Base-by-base conservation (phyloP, 768 basidiomycete species). In the Boletus eberwhitei region DNA sequence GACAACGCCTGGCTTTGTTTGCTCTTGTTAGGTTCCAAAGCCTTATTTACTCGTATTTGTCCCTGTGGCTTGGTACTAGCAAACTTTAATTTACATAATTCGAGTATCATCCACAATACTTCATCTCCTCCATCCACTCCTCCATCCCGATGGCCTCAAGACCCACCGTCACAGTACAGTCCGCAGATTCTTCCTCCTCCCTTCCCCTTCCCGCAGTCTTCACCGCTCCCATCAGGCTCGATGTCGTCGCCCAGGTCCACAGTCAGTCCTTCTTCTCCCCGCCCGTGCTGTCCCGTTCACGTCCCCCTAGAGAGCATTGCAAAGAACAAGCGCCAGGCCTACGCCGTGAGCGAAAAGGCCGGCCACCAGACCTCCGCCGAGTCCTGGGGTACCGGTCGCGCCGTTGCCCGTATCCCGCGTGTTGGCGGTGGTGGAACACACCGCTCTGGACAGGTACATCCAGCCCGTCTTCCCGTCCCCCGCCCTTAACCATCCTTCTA, bases 361-460 rank as follows among this genome's bases (percentile, higher is more conserved):
- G 97, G 97, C 65, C 93, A 98, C 81, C 96, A 99, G 77, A 98
- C 97, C 64, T 90, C 87, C 58, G 96, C 97, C 59, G 96, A 98
- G 76, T 98, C 96, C 35, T 99, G 97, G 97, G 97, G 97, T 77
- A 99, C 97, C 63, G 97, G 97, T 87, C 94, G 97, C 77, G 97
- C 97, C 63, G 97, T 99, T 61, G 96, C 96, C 26, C 97, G 97
- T 94, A 98, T 99, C 72, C 97, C 97, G 75, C 96, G 97, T 90
- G 96, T 99, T 60, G 93, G 93, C 71, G 97, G 97, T 71, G 90
- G 91, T 71, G 97, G 97, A 75, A 98, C 97, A 64, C 93, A 96
- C 80, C 90, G 97, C 64, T 95, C 97, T 53, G 97, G 97, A 57
- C 96, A 95, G 84, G 89, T 89, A 60, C 49, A 2, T 34, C 21